Conservation (phyloP, 805 yeast genomes). For the Kuraishia piskuri region DNA sequence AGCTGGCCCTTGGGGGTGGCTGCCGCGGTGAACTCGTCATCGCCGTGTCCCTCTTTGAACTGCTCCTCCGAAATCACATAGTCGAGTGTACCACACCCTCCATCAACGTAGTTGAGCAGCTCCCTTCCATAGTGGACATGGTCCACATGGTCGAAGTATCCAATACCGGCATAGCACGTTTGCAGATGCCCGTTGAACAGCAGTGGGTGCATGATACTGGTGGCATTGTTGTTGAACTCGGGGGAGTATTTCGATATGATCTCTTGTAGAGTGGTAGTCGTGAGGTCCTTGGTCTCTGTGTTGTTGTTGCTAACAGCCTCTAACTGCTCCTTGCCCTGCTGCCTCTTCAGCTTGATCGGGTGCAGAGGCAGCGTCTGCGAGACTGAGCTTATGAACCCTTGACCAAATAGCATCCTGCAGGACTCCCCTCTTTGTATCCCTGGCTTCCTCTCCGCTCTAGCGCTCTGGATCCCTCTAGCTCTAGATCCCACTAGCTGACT, state of each 20-base stretch:
- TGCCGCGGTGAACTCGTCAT: conserved; percentile 12
- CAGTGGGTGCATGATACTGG: conserved; percentile 52
- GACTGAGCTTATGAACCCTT: conserved; percentile 6
- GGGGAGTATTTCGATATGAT: conserved; percentile 25
- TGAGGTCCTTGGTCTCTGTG: neutral
- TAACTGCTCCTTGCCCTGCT: too few relatives aligned
- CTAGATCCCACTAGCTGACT: too few relatives aligned
- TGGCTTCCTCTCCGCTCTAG: neutral
- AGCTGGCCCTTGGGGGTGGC: conserved; percentile 13
- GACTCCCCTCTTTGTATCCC: neutral
- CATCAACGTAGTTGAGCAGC: conserved; percentile 48
- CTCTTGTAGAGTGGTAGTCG: conserved; percentile 9
- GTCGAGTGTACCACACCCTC: conserved; percentile 70
- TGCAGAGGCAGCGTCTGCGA: conserved; percentile 3
- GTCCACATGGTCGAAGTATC: conserved; percentile 42
- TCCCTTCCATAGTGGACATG: conserved; percentile 69
- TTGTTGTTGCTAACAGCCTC: too few relatives aligned
- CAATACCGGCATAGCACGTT: conserved; percentile 58
- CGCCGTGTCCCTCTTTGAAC: conserved; percentile 10
- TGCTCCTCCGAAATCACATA: conserved; percentile 41
- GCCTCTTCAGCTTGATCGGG: neutral
- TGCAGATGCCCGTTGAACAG: conserved; percentile 70
- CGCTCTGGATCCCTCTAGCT: too few relatives aligned
- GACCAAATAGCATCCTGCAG: conserved; percentile 3
- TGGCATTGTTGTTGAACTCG: conserved; percentile 35